Evolutionary conservation across 306 rosid genomes (phyloP).

Genomic region (Cyamopsis tetragonoloba): DNA sequence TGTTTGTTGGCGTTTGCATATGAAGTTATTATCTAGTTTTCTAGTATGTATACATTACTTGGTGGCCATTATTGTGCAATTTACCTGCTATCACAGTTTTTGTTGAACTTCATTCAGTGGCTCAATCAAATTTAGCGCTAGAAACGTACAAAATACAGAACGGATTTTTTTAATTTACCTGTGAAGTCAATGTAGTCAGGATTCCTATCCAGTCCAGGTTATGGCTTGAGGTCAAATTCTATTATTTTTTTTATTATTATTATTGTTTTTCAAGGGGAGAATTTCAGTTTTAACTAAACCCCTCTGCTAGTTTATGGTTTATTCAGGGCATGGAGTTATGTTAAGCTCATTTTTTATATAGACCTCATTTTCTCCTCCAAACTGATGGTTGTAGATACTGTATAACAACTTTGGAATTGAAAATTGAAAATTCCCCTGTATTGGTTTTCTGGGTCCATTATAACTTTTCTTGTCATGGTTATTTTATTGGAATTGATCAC

Average conservation of each 20-base stretch:
- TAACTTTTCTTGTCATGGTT: constrained; percentile 5
- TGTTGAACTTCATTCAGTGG: background rate
- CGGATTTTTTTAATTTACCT: background rate
- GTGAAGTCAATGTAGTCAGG: background rate
- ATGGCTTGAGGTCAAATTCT: background rate
- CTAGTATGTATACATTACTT: background rate
- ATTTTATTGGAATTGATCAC: constrained; percentile 20
- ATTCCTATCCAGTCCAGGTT: background rate
- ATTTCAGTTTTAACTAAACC: background rate
- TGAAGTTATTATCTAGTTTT: no score
- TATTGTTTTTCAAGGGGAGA: no score
- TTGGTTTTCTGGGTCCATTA: constrained; percentile 4
- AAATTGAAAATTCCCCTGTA: background rate
- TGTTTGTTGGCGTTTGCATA: constrained; percentile 9
- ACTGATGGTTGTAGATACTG: constrained; percentile 12
- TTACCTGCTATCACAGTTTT: background rate
- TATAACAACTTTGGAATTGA: constrained; percentile 2
- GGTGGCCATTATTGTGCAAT: background rate
- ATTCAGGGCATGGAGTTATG: background rate
- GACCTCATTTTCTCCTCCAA: background rate
- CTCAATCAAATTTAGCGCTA: background rate
- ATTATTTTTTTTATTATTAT: no score
- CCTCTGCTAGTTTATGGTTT: background rate
- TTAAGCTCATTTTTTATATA: background rate
- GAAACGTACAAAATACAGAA: background rate